Conservation (phyloP, 306 rosid genomes). For the Crataegus laevigata region DNA sequence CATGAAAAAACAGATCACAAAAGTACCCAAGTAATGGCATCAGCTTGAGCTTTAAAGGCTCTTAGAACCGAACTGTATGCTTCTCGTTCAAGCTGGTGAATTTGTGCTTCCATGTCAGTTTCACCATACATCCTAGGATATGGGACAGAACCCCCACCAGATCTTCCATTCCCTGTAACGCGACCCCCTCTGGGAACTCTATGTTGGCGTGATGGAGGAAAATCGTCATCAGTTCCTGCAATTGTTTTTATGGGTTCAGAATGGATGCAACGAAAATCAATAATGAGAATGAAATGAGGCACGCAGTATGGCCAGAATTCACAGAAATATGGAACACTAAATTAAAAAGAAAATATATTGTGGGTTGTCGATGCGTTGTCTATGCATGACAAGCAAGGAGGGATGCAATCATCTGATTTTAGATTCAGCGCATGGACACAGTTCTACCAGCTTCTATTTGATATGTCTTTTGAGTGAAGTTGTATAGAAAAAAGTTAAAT, state of each 20-base stretch:
- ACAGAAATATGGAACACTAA: neutral
- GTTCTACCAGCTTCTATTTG: neutral
- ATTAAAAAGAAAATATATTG: neutral
- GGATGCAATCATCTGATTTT: neutral
- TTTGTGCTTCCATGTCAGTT: conserved; percentile 79
- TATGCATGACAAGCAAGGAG: neutral
- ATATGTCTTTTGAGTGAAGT: neutral
- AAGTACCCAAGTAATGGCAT: conserved; percentile 94
- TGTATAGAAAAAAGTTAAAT: neutral
- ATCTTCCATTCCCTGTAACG: conserved; percentile 75
- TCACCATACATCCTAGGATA: conserved; percentile 73
- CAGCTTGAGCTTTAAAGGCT: conserved; percentile 99
- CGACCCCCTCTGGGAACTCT: conserved; percentile 76
- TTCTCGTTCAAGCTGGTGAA: conserved; percentile 93
- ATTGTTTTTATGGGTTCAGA: neutral
- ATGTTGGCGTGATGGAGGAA: conserved; percentile 77
- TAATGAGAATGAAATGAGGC: neutral
- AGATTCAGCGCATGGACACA: neutral
- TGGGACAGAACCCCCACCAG: conserved; percentile 58
- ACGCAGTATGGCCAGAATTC: neutral
- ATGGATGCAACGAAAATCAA: neutral
- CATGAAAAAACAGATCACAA: conserved; percentile 24
- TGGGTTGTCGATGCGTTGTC: neutral
- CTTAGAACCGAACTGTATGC: conserved; percentile 89
- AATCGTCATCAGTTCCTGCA: conserved; percentile 92